These are phyloP conservation scores for Achaetomiella virescens DNA, from an alignment of 495 filamentous ascomycete species.

Conservation along the genomic window DNA sequence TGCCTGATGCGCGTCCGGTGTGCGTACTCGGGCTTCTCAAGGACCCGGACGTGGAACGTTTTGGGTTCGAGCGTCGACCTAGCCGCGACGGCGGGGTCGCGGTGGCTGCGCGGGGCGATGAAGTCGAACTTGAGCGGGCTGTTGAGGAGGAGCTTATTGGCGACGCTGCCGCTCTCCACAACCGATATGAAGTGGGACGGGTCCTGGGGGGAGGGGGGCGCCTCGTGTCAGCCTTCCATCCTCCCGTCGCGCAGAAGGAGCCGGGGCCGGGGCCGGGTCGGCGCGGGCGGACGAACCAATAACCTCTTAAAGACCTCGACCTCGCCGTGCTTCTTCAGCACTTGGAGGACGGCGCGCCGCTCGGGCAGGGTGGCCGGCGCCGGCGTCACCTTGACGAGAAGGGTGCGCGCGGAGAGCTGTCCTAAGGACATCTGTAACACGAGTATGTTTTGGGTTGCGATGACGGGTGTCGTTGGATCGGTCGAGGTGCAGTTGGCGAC, in stretches of 20 bases:
- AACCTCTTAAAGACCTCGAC: conserved; percentile 70
- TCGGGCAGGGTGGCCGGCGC: conserved; percentile 60
- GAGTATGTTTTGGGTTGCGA: no score
- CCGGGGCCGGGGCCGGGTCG: background rate
- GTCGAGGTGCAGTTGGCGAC: no score
- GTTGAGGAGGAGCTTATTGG: conserved; percentile 18
- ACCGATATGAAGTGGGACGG: conserved; percentile 38
- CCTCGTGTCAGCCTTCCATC: background rate
- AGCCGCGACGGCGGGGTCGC: background rate
- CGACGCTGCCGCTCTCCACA: conserved; percentile 21
- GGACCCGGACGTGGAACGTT: conserved; percentile 35
- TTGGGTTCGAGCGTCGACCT: conserved; percentile 2
- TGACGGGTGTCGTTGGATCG: no score
- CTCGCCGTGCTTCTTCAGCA: conserved; percentile 69
- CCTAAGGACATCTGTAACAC: no score
- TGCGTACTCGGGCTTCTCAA: conserved; percentile 29
- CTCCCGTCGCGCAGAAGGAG: background rate
- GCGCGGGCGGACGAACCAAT: conserved; percentile 54
- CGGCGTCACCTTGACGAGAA: conserved; percentile 54
- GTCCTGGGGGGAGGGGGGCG: conserved; percentile 21
- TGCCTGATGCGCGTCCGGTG: conserved; percentile 30
- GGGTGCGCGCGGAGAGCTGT: background rate
- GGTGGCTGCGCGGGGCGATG: background rate
- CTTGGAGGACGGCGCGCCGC: conserved; percentile 61
- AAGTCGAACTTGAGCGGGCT: conserved; percentile 27